phyloP scores from a whole-genome alignment of 2,329 filamentous ascomycete species.

The Dothideomycetes sp. region DNA sequence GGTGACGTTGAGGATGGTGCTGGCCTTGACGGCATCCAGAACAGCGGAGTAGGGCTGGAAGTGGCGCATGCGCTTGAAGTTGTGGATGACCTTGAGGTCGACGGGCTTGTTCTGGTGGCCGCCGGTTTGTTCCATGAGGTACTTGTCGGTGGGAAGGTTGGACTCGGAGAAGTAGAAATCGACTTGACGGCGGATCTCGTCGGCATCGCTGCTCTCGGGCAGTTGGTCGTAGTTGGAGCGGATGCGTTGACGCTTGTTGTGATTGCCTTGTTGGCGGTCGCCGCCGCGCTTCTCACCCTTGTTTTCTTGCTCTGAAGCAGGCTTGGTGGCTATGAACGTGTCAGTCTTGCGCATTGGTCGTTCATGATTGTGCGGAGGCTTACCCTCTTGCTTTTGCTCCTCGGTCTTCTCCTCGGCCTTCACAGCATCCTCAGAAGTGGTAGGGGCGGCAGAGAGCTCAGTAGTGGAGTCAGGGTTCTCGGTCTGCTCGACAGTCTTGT shows the following conservation, averaged over 20 bases:
- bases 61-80: conserved; percentile 90
- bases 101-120: conserved; percentile 77
- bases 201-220: conserved; percentile 66
- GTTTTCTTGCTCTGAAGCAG: conserved; percentile 2
- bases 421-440: conserved; percentile 13
- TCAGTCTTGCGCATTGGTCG: conserved; percentile 4
- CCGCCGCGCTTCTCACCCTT: conserved; percentile 12
- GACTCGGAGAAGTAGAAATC: conserved; percentile 94
- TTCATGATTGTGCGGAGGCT: neutral
- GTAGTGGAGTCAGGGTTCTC: conserved; percentile 11
- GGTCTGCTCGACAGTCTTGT: conserved; percentile 14
- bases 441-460: conserved; percentile 13
- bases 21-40: conserved; percentile 72
- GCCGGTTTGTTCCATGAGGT: conserved; percentile 68
- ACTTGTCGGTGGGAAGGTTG: conserved; percentile 82
- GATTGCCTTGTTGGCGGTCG: conserved; percentile 2
- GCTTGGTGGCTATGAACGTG: neutral
- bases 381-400: conserved; percentile 9
- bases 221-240: conserved; percentile 34
- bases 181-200: conserved; percentile 79
- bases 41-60: conserved; percentile 84
- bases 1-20: conserved; percentile 60
- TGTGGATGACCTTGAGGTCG: conserved; percentile 65
- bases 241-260: conserved; percentile 13
- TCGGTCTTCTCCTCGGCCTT: conserved; percentile 14